Conservation (phyloP, 2,329 filamentous ascomycete species). For the Neopestalotiopsis sp. region DNA sequence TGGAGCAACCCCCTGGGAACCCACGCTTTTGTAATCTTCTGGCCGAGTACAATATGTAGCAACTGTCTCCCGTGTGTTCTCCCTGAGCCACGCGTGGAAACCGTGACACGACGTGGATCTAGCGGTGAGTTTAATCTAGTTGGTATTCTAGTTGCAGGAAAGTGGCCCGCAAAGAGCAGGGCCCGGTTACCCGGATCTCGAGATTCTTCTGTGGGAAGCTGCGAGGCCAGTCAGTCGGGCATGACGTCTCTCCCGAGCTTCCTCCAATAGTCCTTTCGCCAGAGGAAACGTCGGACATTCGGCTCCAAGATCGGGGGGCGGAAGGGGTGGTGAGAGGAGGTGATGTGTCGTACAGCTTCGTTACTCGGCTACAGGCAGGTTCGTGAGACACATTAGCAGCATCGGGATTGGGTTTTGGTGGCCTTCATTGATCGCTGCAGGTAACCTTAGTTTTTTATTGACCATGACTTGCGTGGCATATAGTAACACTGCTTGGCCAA, state of each 20-base stretch:
- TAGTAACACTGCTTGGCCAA: not conserved
- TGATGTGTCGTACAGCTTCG: not conserved
- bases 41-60: not conserved
- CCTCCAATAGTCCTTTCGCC: not conserved
- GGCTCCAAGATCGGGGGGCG: not conserved
- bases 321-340: not conserved
- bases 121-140: slow-evolving; percentile 14
- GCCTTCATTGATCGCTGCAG: not conserved
- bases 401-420: not conserved
- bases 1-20: not conserved
- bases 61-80: not conserved
- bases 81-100: not conserved
- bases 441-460: not conserved
- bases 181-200: not conserved
- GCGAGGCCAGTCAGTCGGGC: not conserved
- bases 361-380: not conserved
- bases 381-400: not conserved
- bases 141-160: slow-evolving; percentile 7
- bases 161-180: not conserved
- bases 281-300: not conserved
- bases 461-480: not conserved
- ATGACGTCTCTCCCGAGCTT: not conserved
- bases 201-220: not conserved
- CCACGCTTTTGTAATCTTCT: not conserved
- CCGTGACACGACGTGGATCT: slow-evolving; percentile 10